Conservation (phyloP, 2,329 filamentous ascomycete genomes). For the Rugonectria rugulosa region DNA sequence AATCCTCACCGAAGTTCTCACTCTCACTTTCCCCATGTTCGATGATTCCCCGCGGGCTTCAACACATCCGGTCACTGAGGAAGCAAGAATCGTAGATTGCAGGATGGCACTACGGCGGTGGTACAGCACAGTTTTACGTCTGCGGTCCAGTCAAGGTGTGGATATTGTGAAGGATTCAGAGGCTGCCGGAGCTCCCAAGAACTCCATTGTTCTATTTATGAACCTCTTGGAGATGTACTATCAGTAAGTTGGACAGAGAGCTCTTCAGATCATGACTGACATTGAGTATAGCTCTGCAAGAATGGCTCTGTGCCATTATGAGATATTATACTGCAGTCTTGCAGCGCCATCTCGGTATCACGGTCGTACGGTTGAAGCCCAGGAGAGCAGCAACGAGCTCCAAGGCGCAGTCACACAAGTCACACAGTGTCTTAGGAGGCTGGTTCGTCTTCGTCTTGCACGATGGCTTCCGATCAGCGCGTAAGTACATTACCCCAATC, state of each 20-base stretch:
- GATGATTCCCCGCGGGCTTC: conserved; percentile 9
- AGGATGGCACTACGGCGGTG: conserved; percentile 31
- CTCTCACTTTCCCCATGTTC: conserved; percentile 18
- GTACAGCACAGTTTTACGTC: conserved; percentile 31
- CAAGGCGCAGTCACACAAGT: conserved; percentile 33
- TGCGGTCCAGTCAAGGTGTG: conserved; percentile 17
- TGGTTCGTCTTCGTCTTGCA: conserved; percentile 21
- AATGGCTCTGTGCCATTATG: conserved; percentile 33
- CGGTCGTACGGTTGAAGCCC: conserved; percentile 8
- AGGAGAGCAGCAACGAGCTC: conserved; percentile 30
- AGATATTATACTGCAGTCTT: conserved; percentile 29
- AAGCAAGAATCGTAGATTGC: conserved; percentile 20
- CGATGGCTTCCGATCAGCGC: conserved; percentile 37
- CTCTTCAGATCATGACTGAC: background rate
- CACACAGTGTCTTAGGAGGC: conserved; percentile 30
- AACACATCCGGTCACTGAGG: conserved; percentile 6
- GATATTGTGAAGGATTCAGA: conserved; percentile 21
- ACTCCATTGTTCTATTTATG: conserved; percentile 30
- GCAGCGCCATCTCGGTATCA: conserved; percentile 13
- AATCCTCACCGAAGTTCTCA: conserved; percentile 20
- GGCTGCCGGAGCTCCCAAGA: conserved; percentile 1
- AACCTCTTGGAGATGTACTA: conserved; percentile 39
- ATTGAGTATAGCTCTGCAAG: conserved; percentile 24
- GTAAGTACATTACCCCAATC: conserved; percentile 6
- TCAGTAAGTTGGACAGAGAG: conserved; percentile 16